Evolutionary conservation across 345 rosid species (phyloP).

Genomic region (Noccaea bulbosa): DNA sequence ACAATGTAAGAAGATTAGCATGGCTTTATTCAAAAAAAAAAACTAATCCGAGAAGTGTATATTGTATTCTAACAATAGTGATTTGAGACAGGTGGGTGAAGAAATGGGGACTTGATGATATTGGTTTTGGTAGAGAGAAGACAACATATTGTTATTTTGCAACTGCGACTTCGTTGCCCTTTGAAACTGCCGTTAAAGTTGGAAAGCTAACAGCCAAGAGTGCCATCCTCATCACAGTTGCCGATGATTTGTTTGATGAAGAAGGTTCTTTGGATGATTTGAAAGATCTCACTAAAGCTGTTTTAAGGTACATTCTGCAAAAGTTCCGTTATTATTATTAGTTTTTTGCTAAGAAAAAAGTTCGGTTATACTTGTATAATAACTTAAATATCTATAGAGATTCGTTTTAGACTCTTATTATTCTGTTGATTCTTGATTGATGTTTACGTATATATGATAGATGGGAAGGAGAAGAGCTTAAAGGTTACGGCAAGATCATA

Average conservation of each 20-base stretch:
- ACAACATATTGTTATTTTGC: constrained; percentile 68
- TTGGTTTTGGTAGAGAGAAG: constrained; percentile 74
- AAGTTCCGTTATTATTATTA: background rate
- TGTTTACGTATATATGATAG: constrained; percentile 39
- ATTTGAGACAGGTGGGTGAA: constrained; percentile 54
- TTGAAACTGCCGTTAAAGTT: constrained; percentile 36
- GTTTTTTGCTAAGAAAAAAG: too few species aligned
- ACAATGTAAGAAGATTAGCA: constrained; percentile 45
- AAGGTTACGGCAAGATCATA: constrained; percentile 52
- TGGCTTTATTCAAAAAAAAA: too few species aligned
- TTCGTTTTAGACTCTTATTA: background rate
- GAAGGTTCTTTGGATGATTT: constrained; percentile 59
- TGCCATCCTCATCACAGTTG: constrained; percentile 56
- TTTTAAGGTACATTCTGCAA: constrained; percentile 48
- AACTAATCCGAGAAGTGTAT: background rate
- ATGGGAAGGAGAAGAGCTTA: constrained; percentile 59
- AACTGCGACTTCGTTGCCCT: constrained; percentile 45
- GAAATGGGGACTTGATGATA: constrained; percentile 51
- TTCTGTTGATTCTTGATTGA: constrained; percentile 13
- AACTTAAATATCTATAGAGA: background rate
- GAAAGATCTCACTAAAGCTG: constrained; percentile 51
- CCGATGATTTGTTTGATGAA: constrained; percentile 70
- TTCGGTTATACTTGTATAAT: too few species aligned
- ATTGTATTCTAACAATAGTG: constrained; percentile 10
- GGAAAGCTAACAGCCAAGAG: constrained; percentile 52